These are phyloP conservation scores for Teratosphaeria pseudoeucalypti DNA, from an alignment of 2,329 filamentous ascomycete species.

Conservation along the genomic window DNA sequence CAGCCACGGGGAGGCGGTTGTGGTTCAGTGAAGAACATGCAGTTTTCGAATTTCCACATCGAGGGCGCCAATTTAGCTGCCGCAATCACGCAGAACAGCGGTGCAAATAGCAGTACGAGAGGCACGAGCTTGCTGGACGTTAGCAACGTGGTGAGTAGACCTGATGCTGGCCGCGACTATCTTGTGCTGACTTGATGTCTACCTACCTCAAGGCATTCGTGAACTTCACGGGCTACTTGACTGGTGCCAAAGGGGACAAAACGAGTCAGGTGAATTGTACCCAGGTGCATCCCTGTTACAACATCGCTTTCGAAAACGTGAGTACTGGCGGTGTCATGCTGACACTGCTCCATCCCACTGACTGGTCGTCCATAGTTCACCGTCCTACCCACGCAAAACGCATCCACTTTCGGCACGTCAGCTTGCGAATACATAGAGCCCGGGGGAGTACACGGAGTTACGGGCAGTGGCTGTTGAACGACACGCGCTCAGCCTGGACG, in stretches of 20 bases:
- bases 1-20: constrained; percentile 44
- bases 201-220: constrained; percentile 27
- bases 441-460: constrained; percentile 29
- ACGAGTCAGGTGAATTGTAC: constrained; percentile 39
- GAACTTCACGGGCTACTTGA: constrained; percentile 42
- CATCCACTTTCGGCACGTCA: constrained; percentile 23
- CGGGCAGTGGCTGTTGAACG: not conserved
- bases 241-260: constrained; percentile 14
- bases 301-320: constrained; percentile 26
- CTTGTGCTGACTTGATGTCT: not conserved
- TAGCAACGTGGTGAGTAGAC: constrained; percentile 25
- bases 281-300: constrained; percentile 40
- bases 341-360: constrained; percentile 19
- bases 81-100: constrained; percentile 38
- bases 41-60: constrained; percentile 43
- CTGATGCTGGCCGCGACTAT: not conserved
- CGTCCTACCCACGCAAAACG: constrained; percentile 14
- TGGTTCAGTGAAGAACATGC: constrained; percentile 42
- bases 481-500: not conserved
- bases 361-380: constrained; percentile 10
- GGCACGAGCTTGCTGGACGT: constrained; percentile 44
- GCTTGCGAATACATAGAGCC: constrained; percentile 28
- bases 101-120: constrained; percentile 37
- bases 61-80: constrained; percentile 36
- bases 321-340: not conserved